Base-by-base conservation (phyloP, 805 yeast species). In the Candida dendrica region DNA sequence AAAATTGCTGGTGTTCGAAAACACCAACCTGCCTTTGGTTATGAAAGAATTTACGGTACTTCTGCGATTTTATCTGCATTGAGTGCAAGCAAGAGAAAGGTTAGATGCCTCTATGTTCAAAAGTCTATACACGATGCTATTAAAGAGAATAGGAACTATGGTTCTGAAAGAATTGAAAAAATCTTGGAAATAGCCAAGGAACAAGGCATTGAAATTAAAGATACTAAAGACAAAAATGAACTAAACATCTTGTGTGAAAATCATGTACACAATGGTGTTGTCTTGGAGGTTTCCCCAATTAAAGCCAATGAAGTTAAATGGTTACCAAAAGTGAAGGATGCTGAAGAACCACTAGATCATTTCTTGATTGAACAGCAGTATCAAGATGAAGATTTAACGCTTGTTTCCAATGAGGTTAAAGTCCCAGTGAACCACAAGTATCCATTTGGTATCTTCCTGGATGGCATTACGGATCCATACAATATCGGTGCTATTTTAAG, bases 401-500 rank as follows among this genome's bases (percentile, higher is more conserved):
- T 4, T 4, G 34, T 32, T 9, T 4, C 19, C 15, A 9, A 15
- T 13, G 17, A 32, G 4, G 19, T 9, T 9, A n/a, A 32, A 13
- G 16, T 32, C 16, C 17, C 19, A 10, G 14, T 15, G 4, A 18
- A 34, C 3, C 14, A 18, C 7, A 34, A 19, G n/a, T 20, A 34
- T n/a, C 95, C 96, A 3, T 52, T 89, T 15, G 96, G 88, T 0
- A 49, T 88, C 3, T 87, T 72, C 51, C 62, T 88, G 20, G 96
- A 88, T 59, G 87, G 84, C 44, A 71, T 89, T 36, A 77, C 85
- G 13, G 96, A 88, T 59, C 91, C 96, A 1, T 95, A 86, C 58
- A 88, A 88, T 57, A 68, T 86, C 50, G 96, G 96, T 7, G 93
- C 91, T 19, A 77, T 88, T 35, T 62, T 85, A 24, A 67, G 96